Conservation (phyloP, 1,284 basidiomycete species). For the Apiotrichum sp. region DNA sequence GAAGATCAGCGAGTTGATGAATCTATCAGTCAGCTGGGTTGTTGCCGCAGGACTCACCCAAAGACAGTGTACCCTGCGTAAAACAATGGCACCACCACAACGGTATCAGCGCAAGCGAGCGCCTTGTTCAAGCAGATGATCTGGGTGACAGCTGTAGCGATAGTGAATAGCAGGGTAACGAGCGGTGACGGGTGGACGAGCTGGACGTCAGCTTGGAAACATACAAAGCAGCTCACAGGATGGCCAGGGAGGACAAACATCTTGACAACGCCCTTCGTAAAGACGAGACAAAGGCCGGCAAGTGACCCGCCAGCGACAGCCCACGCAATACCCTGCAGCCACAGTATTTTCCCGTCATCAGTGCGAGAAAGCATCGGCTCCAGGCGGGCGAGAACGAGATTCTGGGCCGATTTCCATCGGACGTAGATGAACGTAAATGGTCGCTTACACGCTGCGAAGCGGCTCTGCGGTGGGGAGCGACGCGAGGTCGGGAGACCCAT, state of each 20-base stretch:
- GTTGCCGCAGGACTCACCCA: slow-evolving; percentile 64
- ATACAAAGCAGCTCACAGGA: slow-evolving; percentile 28
- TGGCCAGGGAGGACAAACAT: slow-evolving; percentile 34
- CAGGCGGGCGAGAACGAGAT: slow-evolving; percentile 57
- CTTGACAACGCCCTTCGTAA: slow-evolving; percentile 68
- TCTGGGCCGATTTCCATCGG: slow-evolving; percentile 53
- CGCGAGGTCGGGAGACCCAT: slow-evolving; percentile 26
- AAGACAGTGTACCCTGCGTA: slow-evolving; percentile 61
- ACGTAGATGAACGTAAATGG: slow-evolving; percentile 18
- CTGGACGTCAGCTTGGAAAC: slow-evolving; percentile 22
- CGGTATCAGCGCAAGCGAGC: slow-evolving; percentile 58
- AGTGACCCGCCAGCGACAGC: slow-evolving; percentile 81
- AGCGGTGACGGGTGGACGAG: slow-evolving; percentile 74
- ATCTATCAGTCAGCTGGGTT: slow-evolving; percentile 54
- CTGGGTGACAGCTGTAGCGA: slow-evolving; percentile 73
- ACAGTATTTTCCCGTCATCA: slow-evolving; percentile 73
- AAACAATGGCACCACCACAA: slow-evolving; percentile 66
- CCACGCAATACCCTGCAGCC: slow-evolving; percentile 88
- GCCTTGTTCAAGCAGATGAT: slow-evolving; percentile 86
- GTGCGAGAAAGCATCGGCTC: slow-evolving; percentile 70
- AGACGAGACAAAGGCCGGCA: slow-evolving; percentile 80
- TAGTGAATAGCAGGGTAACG: slow-evolving; percentile 73
- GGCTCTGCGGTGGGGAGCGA: slow-evolving; percentile 12
- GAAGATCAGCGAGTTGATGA: slow-evolving; percentile 66
- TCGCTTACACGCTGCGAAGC: background rate